Evolutionary conservation across 2,329 filamentous ascomycete genomes (phyloP).

Genomic region (Fusarium luffae): DNA sequence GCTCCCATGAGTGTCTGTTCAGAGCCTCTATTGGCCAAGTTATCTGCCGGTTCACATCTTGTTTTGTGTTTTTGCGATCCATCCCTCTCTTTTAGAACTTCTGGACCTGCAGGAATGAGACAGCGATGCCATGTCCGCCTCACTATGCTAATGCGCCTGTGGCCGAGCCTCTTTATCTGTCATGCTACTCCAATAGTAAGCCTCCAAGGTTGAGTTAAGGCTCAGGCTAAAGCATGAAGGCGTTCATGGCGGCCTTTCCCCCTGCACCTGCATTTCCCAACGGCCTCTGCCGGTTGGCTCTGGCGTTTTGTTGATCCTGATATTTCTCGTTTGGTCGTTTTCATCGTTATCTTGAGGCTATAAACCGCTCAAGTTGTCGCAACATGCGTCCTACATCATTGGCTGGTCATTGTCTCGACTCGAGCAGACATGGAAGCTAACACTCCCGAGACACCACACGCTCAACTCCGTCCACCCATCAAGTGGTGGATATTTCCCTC

Average conservation of each 20-base stretch:
- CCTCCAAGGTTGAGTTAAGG: conserved; percentile 19
- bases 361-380: conserved; percentile 14
- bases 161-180: conserved; percentile 32
- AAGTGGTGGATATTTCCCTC: conserved; percentile 33
- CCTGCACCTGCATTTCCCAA: conserved; percentile 28
- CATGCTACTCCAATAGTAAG: conserved; percentile 20
- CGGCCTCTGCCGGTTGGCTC: background rate
- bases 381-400: conserved; percentile 1
- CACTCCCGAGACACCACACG: conserved; percentile 29
- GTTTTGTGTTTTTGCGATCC: conserved; percentile 2
- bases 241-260: conserved; percentile 24
- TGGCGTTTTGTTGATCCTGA: background rate
- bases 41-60: conserved; percentile 4
- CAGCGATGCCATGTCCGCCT: conserved; percentile 22
- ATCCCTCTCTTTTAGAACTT: background rate
- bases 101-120: conserved; percentile 19
- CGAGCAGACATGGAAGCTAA: conserved; percentile 5
- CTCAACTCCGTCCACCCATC: conserved; percentile 21
- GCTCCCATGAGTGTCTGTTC: conserved; percentile 34
- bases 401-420: conserved; percentile 6
- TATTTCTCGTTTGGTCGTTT: conserved; percentile 11
- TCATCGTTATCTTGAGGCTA: conserved; percentile 17
- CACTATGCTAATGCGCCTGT: conserved; percentile 15
- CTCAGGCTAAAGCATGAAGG: conserved; percentile 20
- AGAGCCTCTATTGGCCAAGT: conserved; percentile 34